Percentiles rank a stretch among this genome's conserved stretches.
These are phyloP conservation scores for Aureobasidium sp. DNA, from an alignment of 2,329 filamentous ascomycete genomes.

Conservation along the genomic window DNA sequence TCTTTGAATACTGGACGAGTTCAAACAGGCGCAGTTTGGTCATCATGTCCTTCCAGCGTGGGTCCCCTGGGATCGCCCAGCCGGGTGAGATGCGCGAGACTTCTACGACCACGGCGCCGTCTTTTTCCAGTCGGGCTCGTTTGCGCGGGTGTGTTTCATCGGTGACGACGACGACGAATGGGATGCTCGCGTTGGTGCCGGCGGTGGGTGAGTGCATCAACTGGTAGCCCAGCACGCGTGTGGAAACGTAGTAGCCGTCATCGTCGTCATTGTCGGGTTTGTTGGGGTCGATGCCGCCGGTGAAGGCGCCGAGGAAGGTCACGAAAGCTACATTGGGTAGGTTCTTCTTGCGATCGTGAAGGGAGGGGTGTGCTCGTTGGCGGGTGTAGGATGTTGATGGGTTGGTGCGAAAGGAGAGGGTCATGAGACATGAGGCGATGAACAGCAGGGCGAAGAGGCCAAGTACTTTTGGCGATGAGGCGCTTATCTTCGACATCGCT, in stretches of 20 bases:
- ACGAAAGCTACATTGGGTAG: constrained; percentile 27
- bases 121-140: constrained; percentile 25
- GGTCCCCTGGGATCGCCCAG: constrained; percentile 22
- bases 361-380: neutral
- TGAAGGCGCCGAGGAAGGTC: constrained; percentile 28
- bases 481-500: constrained; percentile 12
- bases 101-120: constrained; percentile 29
- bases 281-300: constrained; percentile 15
- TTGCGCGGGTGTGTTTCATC: constrained; percentile 27
- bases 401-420: constrained; percentile 20
- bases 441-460: constrained; percentile 27
- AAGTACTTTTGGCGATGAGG: constrained; percentile 20
- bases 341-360: neutral
- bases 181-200: constrained; percentile 28
- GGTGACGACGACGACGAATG: constrained; percentile 31
- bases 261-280: constrained; percentile 22
- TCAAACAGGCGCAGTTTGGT: constrained; percentile 30
- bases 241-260: constrained; percentile 29
- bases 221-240: constrained; percentile 30
- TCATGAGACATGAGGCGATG: constrained; percentile 26
- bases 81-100: constrained; percentile 26
- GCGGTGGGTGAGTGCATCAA: constrained; percentile 29
- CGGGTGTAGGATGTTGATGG: neutral
- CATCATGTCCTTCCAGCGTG: constrained; percentile 28
- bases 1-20: constrained; percentile 26